These are phyloP conservation scores for Yamadazyma diospyri DNA, from an alignment of 1,139 yeast genomes.

Conservation along the genomic window DNA sequence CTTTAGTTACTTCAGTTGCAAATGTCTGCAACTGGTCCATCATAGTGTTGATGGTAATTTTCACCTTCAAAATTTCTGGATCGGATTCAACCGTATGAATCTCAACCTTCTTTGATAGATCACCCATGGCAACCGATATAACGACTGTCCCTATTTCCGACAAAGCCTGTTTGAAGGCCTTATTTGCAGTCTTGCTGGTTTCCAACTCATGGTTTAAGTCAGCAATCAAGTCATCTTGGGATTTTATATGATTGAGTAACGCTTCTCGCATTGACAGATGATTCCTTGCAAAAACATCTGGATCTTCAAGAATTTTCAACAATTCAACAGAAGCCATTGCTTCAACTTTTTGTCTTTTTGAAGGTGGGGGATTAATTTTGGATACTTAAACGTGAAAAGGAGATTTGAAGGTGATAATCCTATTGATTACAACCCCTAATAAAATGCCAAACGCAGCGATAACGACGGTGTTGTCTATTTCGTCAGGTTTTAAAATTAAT, in stretches of 20 bases:
- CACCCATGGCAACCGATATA: constrained; percentile 83
- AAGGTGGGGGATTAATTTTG: constrained; percentile 17
- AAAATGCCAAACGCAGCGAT: too few relatives aligned
- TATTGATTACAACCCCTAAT: too few relatives aligned
- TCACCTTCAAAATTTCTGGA: constrained; percentile 73
- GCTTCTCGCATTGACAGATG: constrained; percentile 32
- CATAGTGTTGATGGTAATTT: constrained; percentile 80
- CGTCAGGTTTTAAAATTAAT: too few relatives aligned
- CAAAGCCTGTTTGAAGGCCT: constrained; percentile 73
- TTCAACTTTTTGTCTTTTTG: constrained; percentile 18
- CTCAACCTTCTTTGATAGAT: constrained; percentile 70
- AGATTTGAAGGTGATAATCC: background rate
- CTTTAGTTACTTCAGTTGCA: constrained; percentile 78
- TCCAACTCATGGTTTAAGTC: constrained; percentile 41
- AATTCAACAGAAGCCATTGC: constrained; percentile 32
- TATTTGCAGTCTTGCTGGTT: constrained; percentile 60
- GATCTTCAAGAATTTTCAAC: constrained; percentile 39
- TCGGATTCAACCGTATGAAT: constrained; percentile 71
- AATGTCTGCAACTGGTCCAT: constrained; percentile 83
- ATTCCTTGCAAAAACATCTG: constrained; percentile 31
- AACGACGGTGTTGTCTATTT: too few relatives aligned
- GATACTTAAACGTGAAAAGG: constrained; percentile 1
- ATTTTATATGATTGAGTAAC: constrained; percentile 26
- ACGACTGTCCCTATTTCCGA: constrained; percentile 81
- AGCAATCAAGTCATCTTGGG: constrained; percentile 29